Evolutionary conservation across 768 basidiomycete species (phyloP).

Genomic region (Roridomyces roridus): DNA sequence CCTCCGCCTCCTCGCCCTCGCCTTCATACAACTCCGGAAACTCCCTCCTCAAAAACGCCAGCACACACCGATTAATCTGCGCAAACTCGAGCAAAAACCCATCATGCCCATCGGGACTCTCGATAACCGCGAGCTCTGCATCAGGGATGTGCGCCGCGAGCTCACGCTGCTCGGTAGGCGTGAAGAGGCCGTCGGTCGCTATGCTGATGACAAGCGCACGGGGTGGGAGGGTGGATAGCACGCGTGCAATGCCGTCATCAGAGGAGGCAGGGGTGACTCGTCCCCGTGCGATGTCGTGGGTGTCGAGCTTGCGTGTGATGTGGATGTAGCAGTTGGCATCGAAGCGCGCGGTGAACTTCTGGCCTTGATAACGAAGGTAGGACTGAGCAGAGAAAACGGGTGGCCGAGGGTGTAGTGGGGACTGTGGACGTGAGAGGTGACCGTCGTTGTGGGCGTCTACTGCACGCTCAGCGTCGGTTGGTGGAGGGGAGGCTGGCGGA

Average conservation of each 20-base stretch:
- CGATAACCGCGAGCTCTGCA: constrained; percentile 82
- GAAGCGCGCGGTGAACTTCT: constrained; percentile 93
- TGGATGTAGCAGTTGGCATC: constrained; percentile 94
- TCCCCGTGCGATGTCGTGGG: constrained; percentile 85
- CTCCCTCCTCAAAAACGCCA: constrained; percentile 72
- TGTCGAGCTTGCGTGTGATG: constrained; percentile 90
- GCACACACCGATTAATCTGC: constrained; percentile 81
- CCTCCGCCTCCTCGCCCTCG: constrained; percentile 26
- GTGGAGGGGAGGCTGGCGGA: constrained; percentile 51
- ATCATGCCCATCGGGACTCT: constrained; percentile 91
- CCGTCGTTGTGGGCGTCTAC: constrained; percentile 47
- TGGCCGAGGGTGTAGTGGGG: constrained; percentile 26
- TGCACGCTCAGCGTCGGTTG: constrained; percentile 23
- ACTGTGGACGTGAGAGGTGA: constrained; percentile 47
- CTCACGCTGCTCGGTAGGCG: constrained; percentile 83
- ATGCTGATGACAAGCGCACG: constrained; percentile 88
- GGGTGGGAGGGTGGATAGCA: constrained; percentile 74
- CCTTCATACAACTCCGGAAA: constrained; percentile 70
- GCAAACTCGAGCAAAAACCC: constrained; percentile 97
- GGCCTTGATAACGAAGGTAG: constrained; percentile 95
- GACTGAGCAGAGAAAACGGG: constrained; percentile 88
- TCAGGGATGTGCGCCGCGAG: constrained; percentile 81
- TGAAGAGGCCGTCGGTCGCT: constrained; percentile 93
- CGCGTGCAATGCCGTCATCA: constrained; percentile 51
- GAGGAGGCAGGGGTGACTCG: constrained; percentile 38